phyloP scores from a whole-genome alignment of 1,284 basidiomycete species.

The Ceratobasidium sp. region DNA sequence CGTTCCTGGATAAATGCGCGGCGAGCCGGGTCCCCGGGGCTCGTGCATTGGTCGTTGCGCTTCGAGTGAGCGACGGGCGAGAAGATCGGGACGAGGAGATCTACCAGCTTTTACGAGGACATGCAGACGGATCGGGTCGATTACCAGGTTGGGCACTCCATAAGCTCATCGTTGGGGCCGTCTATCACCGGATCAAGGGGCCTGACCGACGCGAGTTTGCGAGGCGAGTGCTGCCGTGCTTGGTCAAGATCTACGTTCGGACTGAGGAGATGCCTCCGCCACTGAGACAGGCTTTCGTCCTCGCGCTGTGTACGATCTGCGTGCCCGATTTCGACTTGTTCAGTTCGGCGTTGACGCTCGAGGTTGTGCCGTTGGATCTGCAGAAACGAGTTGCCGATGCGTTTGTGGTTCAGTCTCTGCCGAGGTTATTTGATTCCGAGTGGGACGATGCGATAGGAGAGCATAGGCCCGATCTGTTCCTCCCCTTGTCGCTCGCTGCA shows the following conservation, averaged over 20 bases:
- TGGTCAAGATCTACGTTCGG: slow-evolving; percentile 33
- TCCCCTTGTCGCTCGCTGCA: slow-evolving; percentile 32
- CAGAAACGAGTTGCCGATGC: slow-evolving; percentile 38
- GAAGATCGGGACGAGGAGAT: slow-evolving; percentile 40
- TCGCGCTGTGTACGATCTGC: slow-evolving; percentile 32
- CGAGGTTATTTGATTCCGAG: slow-evolving; percentile 28
- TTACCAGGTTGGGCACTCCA: slow-evolving; percentile 37
- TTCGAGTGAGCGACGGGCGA: slow-evolving; percentile 36
- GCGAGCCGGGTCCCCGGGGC: slow-evolving; percentile 23
- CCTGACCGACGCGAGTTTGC: background rate
- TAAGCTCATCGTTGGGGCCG: slow-evolving; percentile 28
- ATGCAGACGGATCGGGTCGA: slow-evolving; percentile 26
- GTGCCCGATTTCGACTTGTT: slow-evolving; percentile 38
- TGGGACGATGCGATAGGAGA: slow-evolving; percentile 29
- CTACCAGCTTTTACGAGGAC: slow-evolving; percentile 1
- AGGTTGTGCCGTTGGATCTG: slow-evolving; percentile 34
- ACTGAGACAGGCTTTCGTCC: slow-evolving; percentile 25
- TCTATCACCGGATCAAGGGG: slow-evolving; percentile 36
- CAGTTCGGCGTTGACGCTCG: slow-evolving; percentile 35
- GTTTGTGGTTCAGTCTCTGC: slow-evolving; percentile 29
- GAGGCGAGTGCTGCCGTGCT: slow-evolving; percentile 8
- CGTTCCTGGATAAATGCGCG: slow-evolving; percentile 35
- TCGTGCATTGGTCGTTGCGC: slow-evolving; percentile 35
- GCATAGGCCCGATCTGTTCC: slow-evolving; percentile 21
- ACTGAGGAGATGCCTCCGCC: slow-evolving; percentile 42